phyloP scores from a whole-genome alignment of 192 early-diverging fungal species.

The Paraglomus occultum region DNA sequence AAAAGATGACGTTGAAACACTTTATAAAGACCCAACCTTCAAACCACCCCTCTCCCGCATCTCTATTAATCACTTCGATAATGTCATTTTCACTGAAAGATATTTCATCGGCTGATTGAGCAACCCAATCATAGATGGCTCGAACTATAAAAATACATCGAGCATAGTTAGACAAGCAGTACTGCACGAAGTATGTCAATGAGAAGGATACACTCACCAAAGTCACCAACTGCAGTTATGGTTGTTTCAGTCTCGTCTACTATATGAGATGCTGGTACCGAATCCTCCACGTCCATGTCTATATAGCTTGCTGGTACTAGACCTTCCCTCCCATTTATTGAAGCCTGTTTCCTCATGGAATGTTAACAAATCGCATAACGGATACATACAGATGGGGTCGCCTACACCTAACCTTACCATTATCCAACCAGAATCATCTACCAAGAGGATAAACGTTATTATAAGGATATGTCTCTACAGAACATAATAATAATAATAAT shows the following conservation, averaged over 20 bases:
- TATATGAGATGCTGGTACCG: conserved; percentile 6
- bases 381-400: background rate
- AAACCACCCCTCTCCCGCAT: conserved; percentile 58
- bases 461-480: background rate
- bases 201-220: background rate
- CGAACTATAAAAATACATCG: conserved; percentile 31
- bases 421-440: conserved; percentile 62
- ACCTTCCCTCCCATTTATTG: conserved; percentile 32
- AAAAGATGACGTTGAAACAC: background rate
- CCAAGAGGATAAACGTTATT: conserved; percentile 5
- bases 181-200: background rate
- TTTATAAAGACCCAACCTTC: conserved; percentile 41
- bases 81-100: conserved; percentile 46
- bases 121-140: conserved; percentile 55
- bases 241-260: background rate
- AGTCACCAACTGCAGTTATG: background rate
- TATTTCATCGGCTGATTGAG: conserved; percentile 50
- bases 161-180: background rate
- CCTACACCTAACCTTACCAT: conserved; percentile 38
- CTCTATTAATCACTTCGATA: conserved; percentile 46
- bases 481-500: conserved; percentile 15
- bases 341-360: conserved; percentile 15
- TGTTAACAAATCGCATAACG: background rate
- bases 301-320: conserved; percentile 56
- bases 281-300: conserved; percentile 33